These are phyloP conservation scores for Blastobotrys apis DNA, from an alignment of 1,139 yeast genomes.

Conservation along the genomic window DNA sequence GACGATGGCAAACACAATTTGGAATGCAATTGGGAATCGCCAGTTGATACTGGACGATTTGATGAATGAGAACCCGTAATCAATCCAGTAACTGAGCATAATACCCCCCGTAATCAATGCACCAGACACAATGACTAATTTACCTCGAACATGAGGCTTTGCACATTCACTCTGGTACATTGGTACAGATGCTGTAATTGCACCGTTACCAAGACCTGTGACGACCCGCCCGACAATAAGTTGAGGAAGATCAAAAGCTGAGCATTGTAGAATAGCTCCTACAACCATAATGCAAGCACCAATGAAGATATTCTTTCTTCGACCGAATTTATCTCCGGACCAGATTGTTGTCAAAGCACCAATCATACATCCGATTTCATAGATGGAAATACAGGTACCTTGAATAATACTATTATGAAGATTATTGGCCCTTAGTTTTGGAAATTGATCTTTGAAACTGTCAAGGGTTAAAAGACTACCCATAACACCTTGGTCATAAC, in stretches of 20 bases:
- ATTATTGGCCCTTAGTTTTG: slow-evolving; percentile 31
- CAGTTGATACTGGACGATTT: slow-evolving; percentile 45
- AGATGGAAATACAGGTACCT: slow-evolving; percentile 45
- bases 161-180: slow-evolving; percentile 81
- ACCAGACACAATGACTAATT: slow-evolving; percentile 65
- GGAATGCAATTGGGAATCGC: slow-evolving; percentile 41
- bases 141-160: slow-evolving; percentile 66
- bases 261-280: slow-evolving; percentile 59
- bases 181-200: slow-evolving; percentile 76
- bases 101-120: slow-evolving; percentile 70
- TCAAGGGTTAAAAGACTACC: slow-evolving; percentile 44
- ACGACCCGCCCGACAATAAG: slow-evolving; percentile 69
- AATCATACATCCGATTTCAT: slow-evolving; percentile 71
- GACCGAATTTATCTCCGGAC: slow-evolving; percentile 60
- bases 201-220: slow-evolving; percentile 77
- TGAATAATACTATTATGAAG: slow-evolving; percentile 20
- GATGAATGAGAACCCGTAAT: slow-evolving; percentile 45
- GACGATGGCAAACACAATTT: slow-evolving; percentile 19
- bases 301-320: slow-evolving; percentile 56
- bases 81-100: slow-evolving; percentile 69
- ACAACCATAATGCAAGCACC: slow-evolving; percentile 58
- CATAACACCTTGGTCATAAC: slow-evolving; percentile 75
- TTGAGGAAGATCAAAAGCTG: slow-evolving; percentile 60
- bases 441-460: slow-evolving; percentile 41
- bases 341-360: slow-evolving; percentile 62